Evolutionary conservation across 192 early-diverging fungal genomes (phyloP).

Genomic region (Lunasporangiospora selenospora): DNA sequence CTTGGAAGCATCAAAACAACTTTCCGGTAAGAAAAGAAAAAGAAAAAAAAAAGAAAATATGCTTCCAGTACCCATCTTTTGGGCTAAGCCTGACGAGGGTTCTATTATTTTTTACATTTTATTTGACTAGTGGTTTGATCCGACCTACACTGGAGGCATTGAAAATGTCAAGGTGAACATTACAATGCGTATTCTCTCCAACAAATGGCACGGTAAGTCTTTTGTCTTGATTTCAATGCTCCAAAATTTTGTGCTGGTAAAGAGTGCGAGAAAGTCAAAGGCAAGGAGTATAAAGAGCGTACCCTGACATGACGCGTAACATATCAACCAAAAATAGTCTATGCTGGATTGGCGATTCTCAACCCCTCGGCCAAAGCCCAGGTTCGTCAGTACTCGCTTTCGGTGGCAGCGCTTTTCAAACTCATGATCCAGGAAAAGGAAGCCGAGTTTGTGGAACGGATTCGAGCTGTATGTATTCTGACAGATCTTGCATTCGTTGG

Average conservation of each 20-base stretch:
- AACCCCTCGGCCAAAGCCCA: slow-evolving; percentile 89
- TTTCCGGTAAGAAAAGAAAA: slow-evolving; percentile 69
- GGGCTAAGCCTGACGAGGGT: neutral
- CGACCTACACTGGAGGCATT: slow-evolving; percentile 90
- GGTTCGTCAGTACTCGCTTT: slow-evolving; percentile 87
- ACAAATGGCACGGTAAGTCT: slow-evolving; percentile 94
- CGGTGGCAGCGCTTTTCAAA: slow-evolving; percentile 91
- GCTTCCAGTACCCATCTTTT: neutral
- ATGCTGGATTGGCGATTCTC: slow-evolving; percentile 85
- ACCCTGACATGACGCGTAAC: too few species aligned
- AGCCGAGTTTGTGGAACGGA: slow-evolving; percentile 75
- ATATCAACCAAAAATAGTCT: slow-evolving; percentile 20
- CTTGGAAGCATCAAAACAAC: slow-evolving; percentile 83
- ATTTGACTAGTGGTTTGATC: slow-evolving; percentile 76
- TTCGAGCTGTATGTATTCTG: slow-evolving; percentile 63
- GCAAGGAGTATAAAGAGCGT: too few species aligned
- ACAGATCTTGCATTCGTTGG: neutral
- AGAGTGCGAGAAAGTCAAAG: too few species aligned
- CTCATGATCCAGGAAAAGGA: slow-evolving; percentile 91
- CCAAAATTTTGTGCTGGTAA: too few species aligned
- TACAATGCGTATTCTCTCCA: slow-evolving; percentile 90
- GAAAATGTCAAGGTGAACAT: slow-evolving; percentile 98
- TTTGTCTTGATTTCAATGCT: too few species aligned
- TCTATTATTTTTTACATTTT: slow-evolving; percentile 3
- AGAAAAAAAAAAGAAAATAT: too few species aligned